A percentile compares a stretch with the other conserved stretches of the same genome.
Conservation (phyloP, 352 stramenopile genomes). For the Lagenidium giganteum region DNA sequence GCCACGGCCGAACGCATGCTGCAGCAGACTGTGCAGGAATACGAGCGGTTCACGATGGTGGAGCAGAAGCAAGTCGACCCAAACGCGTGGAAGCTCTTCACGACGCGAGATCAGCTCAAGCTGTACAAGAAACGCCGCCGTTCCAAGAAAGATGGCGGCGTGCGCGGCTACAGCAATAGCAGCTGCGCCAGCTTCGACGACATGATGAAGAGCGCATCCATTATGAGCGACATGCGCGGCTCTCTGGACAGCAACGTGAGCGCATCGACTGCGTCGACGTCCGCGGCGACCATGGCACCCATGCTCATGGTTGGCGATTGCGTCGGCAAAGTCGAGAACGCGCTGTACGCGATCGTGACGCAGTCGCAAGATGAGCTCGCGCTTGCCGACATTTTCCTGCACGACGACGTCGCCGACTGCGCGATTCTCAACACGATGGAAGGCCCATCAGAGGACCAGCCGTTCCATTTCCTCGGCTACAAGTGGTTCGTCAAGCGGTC, state of each 20-base stretch:
- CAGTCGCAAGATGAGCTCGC: constrained; percentile 50
- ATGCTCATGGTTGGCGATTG: constrained; percentile 46
- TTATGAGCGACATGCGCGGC: too few species aligned
- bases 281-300: constrained; percentile 24
- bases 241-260: too few species aligned
- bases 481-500: constrained; percentile 63
- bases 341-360: constrained; percentile 46
- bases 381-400: constrained; percentile 46
- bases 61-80: constrained; percentile 26
- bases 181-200: too few species aligned
- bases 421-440: constrained; percentile 55
- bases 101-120: constrained; percentile 37
- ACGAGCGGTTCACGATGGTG: constrained; percentile 32
- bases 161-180: too few species aligned
- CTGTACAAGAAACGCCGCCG: constrained; percentile 38
- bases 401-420: constrained; percentile 59
- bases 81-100: constrained; percentile 33
- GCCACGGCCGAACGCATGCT: constrained; percentile 39
- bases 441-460: constrained; percentile 27
- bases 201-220: too few species aligned
- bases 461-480: constrained; percentile 60
- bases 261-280: constrained; percentile 11
- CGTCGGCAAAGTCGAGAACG: constrained; percentile 43
- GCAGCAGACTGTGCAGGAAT: constrained; percentile 36
- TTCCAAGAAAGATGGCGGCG: too few species aligned